Base-by-base conservation (phyloP, 176 grass and related monocot species). In the Pontederia crassipes region DNA sequence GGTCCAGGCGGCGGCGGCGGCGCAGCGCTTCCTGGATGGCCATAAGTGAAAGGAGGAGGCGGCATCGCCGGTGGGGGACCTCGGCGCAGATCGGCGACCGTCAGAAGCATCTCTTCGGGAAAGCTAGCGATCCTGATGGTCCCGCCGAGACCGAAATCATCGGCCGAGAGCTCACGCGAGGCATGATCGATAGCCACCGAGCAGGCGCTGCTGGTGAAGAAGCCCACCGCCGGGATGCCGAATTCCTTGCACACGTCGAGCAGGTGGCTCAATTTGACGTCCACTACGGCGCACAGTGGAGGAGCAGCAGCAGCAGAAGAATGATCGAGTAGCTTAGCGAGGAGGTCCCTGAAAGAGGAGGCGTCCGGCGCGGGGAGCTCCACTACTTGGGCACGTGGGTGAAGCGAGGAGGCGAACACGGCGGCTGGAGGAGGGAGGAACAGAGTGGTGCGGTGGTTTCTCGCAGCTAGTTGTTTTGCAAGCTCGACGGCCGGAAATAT, bases 191-290 rank as follows among this genome's bases (percentile, higher is more conserved):
- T 17, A 9, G 79, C 79, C 10, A 65, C 52, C 57, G 57, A 62
- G 46, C 79, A 81, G 26, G 79, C 79, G 56, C 79, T 76, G 10
- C 72, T 10, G 29, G 79, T 75, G 72, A 81, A 81, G n/a, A 81
- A 69, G 48, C 51, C 65, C 12, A 69, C 72, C 1, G 47, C 47
- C 0, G 46, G 66, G 35, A 81, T 46, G 2, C 56, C 59, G 49
- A 67, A 72, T 29, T 66, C 58, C 12, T 11, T 49, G 45, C 79
- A 81, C 11, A 70, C 50, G 35, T 52, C 28, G 15, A 75, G 49
- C 49, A 75, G 56, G 24, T 64, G 53, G 9, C 54, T 58, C 48
- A 63, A 63, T 66, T 75, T 81, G 52, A 75, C 72, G 45, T 81
- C 79, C 0, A 81, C 52, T 12, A 81, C 59, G 12, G 56, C 79